Percentiles rank a stretch among this genome's conserved stretches.
phyloP scores from a whole-genome alignment of 371 early-diverging fungal species.

The Actinomucor elegans region DNA sequence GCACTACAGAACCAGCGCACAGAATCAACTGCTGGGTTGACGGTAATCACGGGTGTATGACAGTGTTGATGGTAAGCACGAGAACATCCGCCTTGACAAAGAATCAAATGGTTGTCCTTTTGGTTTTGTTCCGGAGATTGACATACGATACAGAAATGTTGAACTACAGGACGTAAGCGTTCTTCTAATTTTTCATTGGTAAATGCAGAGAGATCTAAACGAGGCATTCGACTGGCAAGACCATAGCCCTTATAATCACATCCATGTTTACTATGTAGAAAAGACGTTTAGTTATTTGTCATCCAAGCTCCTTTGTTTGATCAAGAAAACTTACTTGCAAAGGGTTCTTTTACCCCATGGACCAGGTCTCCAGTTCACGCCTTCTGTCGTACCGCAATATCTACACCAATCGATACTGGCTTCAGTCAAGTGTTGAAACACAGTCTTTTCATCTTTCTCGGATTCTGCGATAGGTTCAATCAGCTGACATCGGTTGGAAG shows the following conservation, averaged over 20 bases:
- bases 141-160: conserved; percentile 52
- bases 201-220: conserved; percentile 74
- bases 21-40: conserved; percentile 30
- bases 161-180: conserved; percentile 75
- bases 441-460: conserved; percentile 17
- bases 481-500: conserved; percentile 7
- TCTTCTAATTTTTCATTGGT: conserved; percentile 65
- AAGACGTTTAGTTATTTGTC: neutral
- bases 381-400: conserved; percentile 75
- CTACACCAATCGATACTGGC: conserved; percentile 66
- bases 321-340: conserved; percentile 56
- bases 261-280: conserved; percentile 70
- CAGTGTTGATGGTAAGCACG: conserved; percentile 68
- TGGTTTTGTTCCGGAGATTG: conserved; percentile 32
- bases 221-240: conserved; percentile 77
- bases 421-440: conserved; percentile 47
- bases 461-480: conserved; percentile 1
- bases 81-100: conserved; percentile 49
- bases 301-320: too few relatives aligned
- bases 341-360: conserved; percentile 78
- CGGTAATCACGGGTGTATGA: conserved; percentile 48
- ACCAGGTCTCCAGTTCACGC: conserved; percentile 74
- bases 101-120: conserved; percentile 8
- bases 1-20: conserved; percentile 69
- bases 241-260: conserved; percentile 90